Base-by-base conservation (phyloP, 2,329 filamentous ascomycete species). In the Pseudogymnoascus sp. region DNA sequence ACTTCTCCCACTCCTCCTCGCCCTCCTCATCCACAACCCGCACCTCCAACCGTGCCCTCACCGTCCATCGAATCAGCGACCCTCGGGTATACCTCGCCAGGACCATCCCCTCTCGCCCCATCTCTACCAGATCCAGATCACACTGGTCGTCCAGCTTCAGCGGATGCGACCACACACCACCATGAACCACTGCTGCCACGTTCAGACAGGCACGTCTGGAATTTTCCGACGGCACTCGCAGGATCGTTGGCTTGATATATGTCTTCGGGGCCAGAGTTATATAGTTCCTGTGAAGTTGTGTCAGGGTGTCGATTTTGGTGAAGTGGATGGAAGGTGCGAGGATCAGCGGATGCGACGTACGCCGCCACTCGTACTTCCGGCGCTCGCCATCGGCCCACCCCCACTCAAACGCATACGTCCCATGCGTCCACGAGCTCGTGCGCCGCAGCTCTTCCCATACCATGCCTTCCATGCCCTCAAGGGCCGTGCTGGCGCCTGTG, bases 71-170 rank as follows among this genome's bases (percentile, higher is more conserved):
- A 17, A 55, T 33, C 27, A 55, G 33, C 6, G n/a, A 9, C 15
- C 48, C 48, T 27, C 29, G 31, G 2, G 48, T 33, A 5, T 55
- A 55, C 4, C 29, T 55, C 27, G 48, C 48, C 9, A 55, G 29
- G 27, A 55, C 48, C 48, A 55, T 55, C 5, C 48, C 48, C 15
- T 55, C 48, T 29, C 48, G 48, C 4, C 48, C 44, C 61, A 17
- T 65, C 63, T 63, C 67, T 35, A 62, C 27, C n/a, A 64, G 29
- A 59, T 66, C 64, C 61, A 66, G 17, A 59, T 66, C 63, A 6
- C 61, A 59, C 59, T 66, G 64, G 58, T 66, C 64, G 12, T 35
- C 60, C 21, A 61, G 58, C 3, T 51, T 17, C 6, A 36, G 25
- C n/a, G 51, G 12, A n/a, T n/a, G n/a, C 35, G 13, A n/a, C 35